These are phyloP conservation scores for Medicago arabica DNA, from an alignment of 306 rosid genomes.

Conservation along the genomic window DNA sequence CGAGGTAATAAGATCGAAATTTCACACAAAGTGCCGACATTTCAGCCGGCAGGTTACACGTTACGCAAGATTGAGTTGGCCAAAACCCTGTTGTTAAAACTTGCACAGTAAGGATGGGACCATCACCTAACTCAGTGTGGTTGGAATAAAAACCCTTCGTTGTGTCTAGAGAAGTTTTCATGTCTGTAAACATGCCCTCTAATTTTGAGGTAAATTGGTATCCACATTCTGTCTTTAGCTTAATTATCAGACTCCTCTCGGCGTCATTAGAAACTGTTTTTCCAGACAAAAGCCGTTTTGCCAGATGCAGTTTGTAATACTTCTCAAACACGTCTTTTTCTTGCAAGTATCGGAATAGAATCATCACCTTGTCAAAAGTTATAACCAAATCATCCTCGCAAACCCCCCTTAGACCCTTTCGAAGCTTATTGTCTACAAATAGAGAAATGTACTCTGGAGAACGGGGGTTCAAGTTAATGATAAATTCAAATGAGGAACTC, in stretches of 20 bases:
- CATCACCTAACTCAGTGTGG: no score
- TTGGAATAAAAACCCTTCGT: constrained; percentile 23
- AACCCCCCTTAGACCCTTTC: no score
- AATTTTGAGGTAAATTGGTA: constrained; percentile 80
- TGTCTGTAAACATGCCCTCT: constrained; percentile 87
- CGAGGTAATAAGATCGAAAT: no score
- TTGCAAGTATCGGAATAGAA: constrained; percentile 78
- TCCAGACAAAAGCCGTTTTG: constrained; percentile 83
- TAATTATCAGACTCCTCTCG: constrained; percentile 83
- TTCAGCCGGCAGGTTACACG: no score
- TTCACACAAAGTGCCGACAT: no score
- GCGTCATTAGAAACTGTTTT: constrained; percentile 82
- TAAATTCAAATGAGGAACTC: background rate
- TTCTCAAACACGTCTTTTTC: constrained; percentile 85
- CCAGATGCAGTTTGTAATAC: constrained; percentile 87
- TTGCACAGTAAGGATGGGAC: no score
- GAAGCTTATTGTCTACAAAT: no score
- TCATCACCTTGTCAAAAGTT: constrained; percentile 70
- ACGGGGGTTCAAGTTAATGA: no score
- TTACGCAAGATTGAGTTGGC: no score
- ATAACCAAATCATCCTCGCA: no score
- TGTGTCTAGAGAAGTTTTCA: constrained; percentile 81
- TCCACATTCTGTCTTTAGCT: constrained; percentile 90
- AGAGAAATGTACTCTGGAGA: no score
- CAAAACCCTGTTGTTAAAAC: no score